Evolutionary conservation across 345 rosid genomes (phyloP).

Genomic region (Erodium maritimum): DNA sequence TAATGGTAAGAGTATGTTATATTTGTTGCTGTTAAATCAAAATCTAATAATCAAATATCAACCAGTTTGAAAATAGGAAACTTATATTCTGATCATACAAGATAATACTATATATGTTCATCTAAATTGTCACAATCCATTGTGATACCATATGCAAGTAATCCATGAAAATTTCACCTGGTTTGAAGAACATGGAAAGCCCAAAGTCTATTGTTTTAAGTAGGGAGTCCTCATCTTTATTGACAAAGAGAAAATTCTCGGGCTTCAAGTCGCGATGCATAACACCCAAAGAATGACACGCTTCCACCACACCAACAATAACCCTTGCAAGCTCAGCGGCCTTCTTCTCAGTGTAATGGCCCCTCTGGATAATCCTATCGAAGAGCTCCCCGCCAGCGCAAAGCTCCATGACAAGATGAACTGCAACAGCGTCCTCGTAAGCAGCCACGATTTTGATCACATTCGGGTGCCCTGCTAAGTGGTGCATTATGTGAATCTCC

Average conservation of each 20-base stretch:
- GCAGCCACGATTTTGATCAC: constrained; percentile 73
- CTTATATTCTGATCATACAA: background rate
- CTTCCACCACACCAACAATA: constrained; percentile 73
- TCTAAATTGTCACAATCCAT: background rate
- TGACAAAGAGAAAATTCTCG: constrained; percentile 80
- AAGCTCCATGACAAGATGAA: constrained; percentile 81
- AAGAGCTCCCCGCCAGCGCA: constrained; percentile 89
- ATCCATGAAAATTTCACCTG: constrained; percentile 35
- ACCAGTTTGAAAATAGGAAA: too few species aligned
- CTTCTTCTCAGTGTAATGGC: constrained; percentile 67
- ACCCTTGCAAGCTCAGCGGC: constrained; percentile 76
- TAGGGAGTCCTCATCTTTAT: constrained; percentile 52
- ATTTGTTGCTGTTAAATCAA: background rate
- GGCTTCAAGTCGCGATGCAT: constrained; percentile 96
- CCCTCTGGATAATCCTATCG: constrained; percentile 79
- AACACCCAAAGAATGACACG: constrained; percentile 86
- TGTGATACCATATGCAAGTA: background rate
- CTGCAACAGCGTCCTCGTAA: constrained; percentile 77
- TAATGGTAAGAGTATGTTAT: background rate
- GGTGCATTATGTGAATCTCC: constrained; percentile 95
- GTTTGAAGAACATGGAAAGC: constrained; percentile 78
- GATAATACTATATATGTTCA: too few species aligned
- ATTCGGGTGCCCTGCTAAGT: constrained; percentile 74
- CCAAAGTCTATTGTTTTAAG: constrained; percentile 87
- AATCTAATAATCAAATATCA: background rate